A percentile compares a stretch with the other conserved stretches of the same genome.
Evolutionary conservation across 352 stramenopile genomes (phyloP).

Genomic region (Aphanomyces astaci): DNA sequence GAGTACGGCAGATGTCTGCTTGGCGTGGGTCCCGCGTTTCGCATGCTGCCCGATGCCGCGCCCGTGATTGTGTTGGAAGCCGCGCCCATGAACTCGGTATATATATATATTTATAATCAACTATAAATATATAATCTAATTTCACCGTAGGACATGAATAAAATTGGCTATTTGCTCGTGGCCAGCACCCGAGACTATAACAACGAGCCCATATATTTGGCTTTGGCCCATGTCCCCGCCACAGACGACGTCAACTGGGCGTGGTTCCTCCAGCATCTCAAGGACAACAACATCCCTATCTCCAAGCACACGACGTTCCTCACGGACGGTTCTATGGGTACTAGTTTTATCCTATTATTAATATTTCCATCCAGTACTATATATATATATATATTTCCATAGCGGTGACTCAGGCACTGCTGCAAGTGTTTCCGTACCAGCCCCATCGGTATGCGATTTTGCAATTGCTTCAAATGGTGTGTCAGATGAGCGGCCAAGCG

Average conservation of each 20-base stretch:
- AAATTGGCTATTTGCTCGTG: slow-evolving; percentile 1
- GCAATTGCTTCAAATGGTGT: slow-evolving; percentile 2
- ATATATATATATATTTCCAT: not conserved
- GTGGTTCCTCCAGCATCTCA: slow-evolving; percentile 18
- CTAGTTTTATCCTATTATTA: not conserved
- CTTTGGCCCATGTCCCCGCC: slow-evolving; percentile 14
- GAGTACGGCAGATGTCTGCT: slow-evolving; percentile 21
- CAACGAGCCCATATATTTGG: slow-evolving; percentile 14
- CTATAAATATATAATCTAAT: not conserved
- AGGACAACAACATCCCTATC: slow-evolving; percentile 9
- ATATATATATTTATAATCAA: not conserved
- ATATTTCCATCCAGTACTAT: no score
- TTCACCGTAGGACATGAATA: slow-evolving; percentile 30
- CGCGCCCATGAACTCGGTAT: slow-evolving; percentile 13
- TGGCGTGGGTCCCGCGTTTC: slow-evolving; percentile 9
- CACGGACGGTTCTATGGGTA: slow-evolving; percentile 10
- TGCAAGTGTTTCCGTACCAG: slow-evolving; percentile 17
- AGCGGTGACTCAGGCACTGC: slow-evolving; percentile 1
- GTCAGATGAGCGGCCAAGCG: slow-evolving; percentile 5
- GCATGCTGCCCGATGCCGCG: slow-evolving; percentile 6
- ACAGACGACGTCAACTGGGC: slow-evolving; percentile 15
- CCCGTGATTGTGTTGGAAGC: slow-evolving; percentile 17
- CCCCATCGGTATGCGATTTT: slow-evolving; percentile 12
- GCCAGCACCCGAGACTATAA: slow-evolving; percentile 21
- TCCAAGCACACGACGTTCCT: slow-evolving; percentile 18